Evolutionary conservation across 2,329 filamentous ascomycete species (phyloP).

Genomic region (Mollisia scopiformis): DNA sequence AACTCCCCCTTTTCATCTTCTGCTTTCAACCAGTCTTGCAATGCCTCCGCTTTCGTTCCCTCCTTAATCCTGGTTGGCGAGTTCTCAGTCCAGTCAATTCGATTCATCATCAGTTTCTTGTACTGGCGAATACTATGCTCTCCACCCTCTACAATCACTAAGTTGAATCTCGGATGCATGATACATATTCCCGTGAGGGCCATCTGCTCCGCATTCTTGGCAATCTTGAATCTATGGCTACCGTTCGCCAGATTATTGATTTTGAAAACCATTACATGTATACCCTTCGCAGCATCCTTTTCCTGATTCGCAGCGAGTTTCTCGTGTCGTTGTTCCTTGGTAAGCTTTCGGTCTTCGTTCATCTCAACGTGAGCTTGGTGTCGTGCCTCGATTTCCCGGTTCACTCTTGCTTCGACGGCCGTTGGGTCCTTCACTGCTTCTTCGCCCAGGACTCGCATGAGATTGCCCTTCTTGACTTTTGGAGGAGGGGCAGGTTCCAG

Average conservation of each 20-base stretch:
- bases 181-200: constrained; percentile 88
- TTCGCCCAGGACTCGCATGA: constrained; percentile 95
- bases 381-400: constrained; percentile 88
- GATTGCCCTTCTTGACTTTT: constrained; percentile 95
- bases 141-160: constrained; percentile 92
- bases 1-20: constrained; percentile 77
- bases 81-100: constrained; percentile 95
- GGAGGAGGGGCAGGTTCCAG: constrained; percentile 88
- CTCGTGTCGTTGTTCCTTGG: constrained; percentile 82
- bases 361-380: constrained; percentile 74
- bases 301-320: constrained; percentile 84
- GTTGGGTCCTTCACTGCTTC: constrained; percentile 90
- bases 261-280: constrained; percentile 86
- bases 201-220: constrained; percentile 88
- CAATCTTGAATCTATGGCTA: constrained; percentile 91
- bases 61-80: constrained; percentile 66
- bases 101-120: constrained; percentile 90
- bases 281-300: constrained; percentile 83
- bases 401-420: constrained; percentile 92
- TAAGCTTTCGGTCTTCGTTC: constrained; percentile 86
- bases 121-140: constrained; percentile 81
- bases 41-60: constrained; percentile 63
- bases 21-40: constrained; percentile 76
- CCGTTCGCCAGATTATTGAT: constrained; percentile 89
- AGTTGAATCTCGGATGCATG: constrained; percentile 84